Evolutionary conservation across 805 yeast genomes (phyloP), one percentile per base, ranked within the genome.

Genomic region (Candida sakaeoensis): DNA sequence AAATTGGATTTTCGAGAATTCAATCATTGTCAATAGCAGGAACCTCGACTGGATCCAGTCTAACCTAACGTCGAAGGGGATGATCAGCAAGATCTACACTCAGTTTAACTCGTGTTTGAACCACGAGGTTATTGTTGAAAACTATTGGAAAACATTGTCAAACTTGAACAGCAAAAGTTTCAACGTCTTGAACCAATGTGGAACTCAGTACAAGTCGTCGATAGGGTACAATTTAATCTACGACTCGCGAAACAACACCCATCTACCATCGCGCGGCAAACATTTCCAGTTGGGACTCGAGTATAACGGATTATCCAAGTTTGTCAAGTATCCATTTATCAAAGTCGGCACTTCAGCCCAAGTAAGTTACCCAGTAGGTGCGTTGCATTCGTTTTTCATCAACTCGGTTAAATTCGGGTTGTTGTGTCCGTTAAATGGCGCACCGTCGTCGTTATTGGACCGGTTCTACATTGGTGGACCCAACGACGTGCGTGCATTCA

Each of bases 391-490:
- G 13, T 53, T 42, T 39, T 47, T 54, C 40, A 58, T 68, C 2
- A 35, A 57, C 26, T 47, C 70, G 25, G 51, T 48, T 33, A 68
- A 65, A 41, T 48, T 60, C 0, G 74, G 74, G 1, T 32, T 61
- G 0, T 51, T 69, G 27, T 53, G 51, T 39, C 50, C 61, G 1
- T 47, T 53, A 6, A 32, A 43, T 16, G 34, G 30, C 5, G 45
- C 45, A 2, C 45, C 67, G 10, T 46, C 67, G 10, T 53, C 60
- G n/a, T 58, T 77, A 6, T 61, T 77, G 59, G 82, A 77, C 52
- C 58, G 78, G 33, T 77, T 75, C 42, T 74, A 68, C 49, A 58
- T 70, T 3, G 82, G 82, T n/a, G 82, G 82, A 2, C 75, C 82
- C 9, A 77, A 76, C 47, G 82, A 77, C 45, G 68, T 77, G 7